These are phyloP conservation scores for Citrus trifoliata DNA, from an alignment of 345 rosid species.

Conservation along the genomic window DNA sequence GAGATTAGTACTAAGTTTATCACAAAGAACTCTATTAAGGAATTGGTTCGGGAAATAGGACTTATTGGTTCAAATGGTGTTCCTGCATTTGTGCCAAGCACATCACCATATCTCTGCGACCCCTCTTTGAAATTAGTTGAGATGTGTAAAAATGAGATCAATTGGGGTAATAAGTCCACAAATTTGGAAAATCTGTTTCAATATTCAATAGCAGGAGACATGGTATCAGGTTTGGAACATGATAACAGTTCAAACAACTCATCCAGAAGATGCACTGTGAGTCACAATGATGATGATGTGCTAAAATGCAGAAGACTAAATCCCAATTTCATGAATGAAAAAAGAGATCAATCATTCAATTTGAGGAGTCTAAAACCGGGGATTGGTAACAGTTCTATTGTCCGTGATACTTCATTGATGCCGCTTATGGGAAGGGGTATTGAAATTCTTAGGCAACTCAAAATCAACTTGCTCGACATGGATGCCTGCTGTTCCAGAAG, in stretches of 20 bases:
- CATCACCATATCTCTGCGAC: conserved; percentile 26
- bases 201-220: not conserved
- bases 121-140: conserved; percentile 24
- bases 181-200: not conserved
- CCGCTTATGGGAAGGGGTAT: conserved; percentile 24
- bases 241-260: conserved; percentile 4
- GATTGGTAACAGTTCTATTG: conserved; percentile 3
- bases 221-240: not conserved
- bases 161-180: conserved; percentile 7
- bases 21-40: conserved; percentile 26
- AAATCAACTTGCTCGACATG: conserved; percentile 38
- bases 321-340: conserved; percentile 4
- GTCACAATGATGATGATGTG: conserved; percentile 9
- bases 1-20: conserved; percentile 32
- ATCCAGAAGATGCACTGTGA: conserved; percentile 5
- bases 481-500: conserved; percentile 38
- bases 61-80: conserved; percentile 36
- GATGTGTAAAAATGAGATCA: conserved; percentile 3
- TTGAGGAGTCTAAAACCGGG: conserved; percentile 3
- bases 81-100: conserved; percentile 26
- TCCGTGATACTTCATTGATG: conserved; percentile 17
- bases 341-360: conserved; percentile 9
- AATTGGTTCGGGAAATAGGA: conserved; percentile 35
- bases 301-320: conserved; percentile 11
- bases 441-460: conserved; percentile 32